A percentile compares a stretch with the other conserved stretches of the same genome.
Conservation (phyloP, 2,329 filamentous ascomycete species). For the Elsinoe ampelina region DNA sequence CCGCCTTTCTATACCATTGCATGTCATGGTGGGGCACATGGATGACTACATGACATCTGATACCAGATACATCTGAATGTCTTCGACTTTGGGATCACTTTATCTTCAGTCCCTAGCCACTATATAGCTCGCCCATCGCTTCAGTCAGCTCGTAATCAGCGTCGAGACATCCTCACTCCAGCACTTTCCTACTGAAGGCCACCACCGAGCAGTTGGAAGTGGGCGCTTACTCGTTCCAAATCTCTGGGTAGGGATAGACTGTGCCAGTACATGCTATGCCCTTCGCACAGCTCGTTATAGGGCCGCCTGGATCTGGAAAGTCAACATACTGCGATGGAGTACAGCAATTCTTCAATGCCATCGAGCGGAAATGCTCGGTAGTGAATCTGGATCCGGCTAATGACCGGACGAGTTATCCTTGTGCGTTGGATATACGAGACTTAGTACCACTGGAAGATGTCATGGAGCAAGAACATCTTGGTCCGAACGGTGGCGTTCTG, state of each 20-base stretch:
- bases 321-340: slow-evolving; percentile 98
- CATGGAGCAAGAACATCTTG: slow-evolving; percentile 82
- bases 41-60: background rate
- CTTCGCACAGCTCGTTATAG: slow-evolving; percentile 31
- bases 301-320: slow-evolving; percentile 92
- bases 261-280: slow-evolving; percentile 14
- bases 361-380: slow-evolving; percentile 87
- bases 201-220: too few relatives aligned
- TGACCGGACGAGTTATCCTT: slow-evolving; percentile 80
- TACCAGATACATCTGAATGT: background rate
- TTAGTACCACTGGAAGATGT: slow-evolving; percentile 87
- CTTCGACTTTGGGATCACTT: background rate
- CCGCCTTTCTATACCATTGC: slow-evolving; percentile 8
- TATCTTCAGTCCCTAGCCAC: too few relatives aligned
- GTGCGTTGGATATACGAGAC: slow-evolving; percentile 80
- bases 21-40: background rate
- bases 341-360: slow-evolving; percentile 95
- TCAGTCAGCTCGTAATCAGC: too few relatives aligned
- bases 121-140: too few relatives aligned
- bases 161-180: too few relatives aligned
- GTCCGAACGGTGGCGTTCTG: slow-evolving; percentile 83
- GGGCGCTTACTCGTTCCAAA: background rate
- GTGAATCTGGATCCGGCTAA: slow-evolving; percentile 97
- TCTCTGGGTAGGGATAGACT: background rate
- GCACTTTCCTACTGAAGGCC: too few relatives aligned